Percentiles rank a stretch among this genome's conserved stretches.
These are phyloP conservation scores for Malassezia slooffiae DNA, from an alignment of 1,284 basidiomycete species.

Conservation along the genomic window DNA sequence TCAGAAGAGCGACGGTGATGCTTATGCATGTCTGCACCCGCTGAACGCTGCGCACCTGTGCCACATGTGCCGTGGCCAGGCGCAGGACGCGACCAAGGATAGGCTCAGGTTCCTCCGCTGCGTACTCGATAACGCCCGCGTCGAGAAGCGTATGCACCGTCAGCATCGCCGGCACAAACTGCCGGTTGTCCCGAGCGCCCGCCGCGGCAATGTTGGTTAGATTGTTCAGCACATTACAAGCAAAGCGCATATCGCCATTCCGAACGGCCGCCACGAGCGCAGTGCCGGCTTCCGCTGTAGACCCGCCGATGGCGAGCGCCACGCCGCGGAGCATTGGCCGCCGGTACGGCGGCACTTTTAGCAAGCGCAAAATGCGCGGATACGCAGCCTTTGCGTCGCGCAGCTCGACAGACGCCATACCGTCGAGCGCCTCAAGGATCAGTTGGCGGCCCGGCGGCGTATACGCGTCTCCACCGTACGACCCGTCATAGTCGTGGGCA, in stretches of 20 bases:
- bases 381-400: constrained; percentile 10
- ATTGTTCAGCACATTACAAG: too few species aligned
- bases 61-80: neutral
- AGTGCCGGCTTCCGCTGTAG: too few species aligned
- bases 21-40: too few species aligned
- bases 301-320: constrained; percentile 1
- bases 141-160: constrained; percentile 26
- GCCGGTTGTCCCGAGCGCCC: constrained; percentile 24
- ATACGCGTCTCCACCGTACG: too few species aligned
- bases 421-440: neutral
- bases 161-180: constrained; percentile 22
- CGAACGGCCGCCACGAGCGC: neutral
- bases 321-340: neutral
- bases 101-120: neutral
- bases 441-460: neutral
- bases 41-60: constrained; percentile 5
- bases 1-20: too few species aligned
- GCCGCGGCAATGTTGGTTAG: constrained; percentile 14
- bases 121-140: constrained; percentile 8
- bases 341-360: neutral
- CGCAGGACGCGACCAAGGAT: neutral
- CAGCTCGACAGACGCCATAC: neutral
- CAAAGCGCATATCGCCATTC: too few species aligned
- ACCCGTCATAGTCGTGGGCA: constrained; percentile 12
- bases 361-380: neutral